Evolutionary conservation across 2,329 filamentous ascomycete genomes (phyloP), one percentile per base, ranked within the genome.

Genomic region (Helotiales sp.): DNA sequence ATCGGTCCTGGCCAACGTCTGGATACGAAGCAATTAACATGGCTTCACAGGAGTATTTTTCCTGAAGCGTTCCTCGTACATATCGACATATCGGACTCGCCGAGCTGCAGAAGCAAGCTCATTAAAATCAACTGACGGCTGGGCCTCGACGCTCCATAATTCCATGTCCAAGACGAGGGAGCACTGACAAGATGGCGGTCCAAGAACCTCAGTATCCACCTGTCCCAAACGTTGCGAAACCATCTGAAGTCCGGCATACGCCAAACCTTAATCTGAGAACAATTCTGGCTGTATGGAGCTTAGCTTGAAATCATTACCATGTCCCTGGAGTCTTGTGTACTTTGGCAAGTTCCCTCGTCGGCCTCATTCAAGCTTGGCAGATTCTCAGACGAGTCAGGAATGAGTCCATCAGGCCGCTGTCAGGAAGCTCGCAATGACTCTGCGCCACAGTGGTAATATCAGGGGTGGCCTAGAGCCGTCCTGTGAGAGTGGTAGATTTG

Each of bases 181-280:
- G 54, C 54, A 58, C 54, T 26, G 54, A 43, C 32, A 37, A 26
- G 0, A 24, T 15, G 32, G 22, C 32, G 49, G 20, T 28, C 30
- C 24, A 24, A 34, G 3, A 32, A 17, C 15, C 10, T n/a, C 5
- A 2, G n/a, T 5, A n/a, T n/a, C 49, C 61, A 55, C 47, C 28
- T 10, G 17, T 30, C 61, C 26, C 22, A 54, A 63, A 63, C 49
- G 24, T 34, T 17, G 28, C 30, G 61, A 63, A 34, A 63, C 61
- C 61, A 49, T 63, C 32, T 63, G 34, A 63, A 63, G 28, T 63
- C 49, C 61, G 61, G 61, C 61, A 63, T 63, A 55, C 22, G 15
- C 20, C 11, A 55, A 63, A 54, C 61, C 49, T 63, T 54, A 63
- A 28, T 63, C 17, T 55, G 34, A 63, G 37, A 26, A 6, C 61